Base-by-base conservation (phyloP, 805 yeast species). In the Wickerhamiella spandovensis region DNA sequence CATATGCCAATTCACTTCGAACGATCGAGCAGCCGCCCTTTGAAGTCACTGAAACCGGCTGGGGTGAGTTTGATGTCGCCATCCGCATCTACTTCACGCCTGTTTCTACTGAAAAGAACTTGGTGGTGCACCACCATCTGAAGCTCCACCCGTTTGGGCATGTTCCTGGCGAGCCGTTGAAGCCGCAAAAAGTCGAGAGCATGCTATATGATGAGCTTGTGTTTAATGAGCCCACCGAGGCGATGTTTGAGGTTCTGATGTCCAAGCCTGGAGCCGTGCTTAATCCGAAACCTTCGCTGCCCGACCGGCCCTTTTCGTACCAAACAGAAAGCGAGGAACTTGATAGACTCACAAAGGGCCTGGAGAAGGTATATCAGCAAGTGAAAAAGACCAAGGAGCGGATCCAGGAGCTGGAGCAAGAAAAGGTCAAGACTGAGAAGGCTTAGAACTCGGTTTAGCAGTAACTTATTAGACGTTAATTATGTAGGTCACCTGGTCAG, bases 61-160 rank as follows among this genome's bases (percentile, higher is more conserved):
- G 99, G 99, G 99, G 99, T 57, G 99, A 92, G 65, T 92, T 92
- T 66, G 99, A 92, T 61, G 83, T 92, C 54, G 78, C 84, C 37
- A 81, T 92, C 50, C 85, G 89, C 62, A 77, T 92, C 17, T 89
- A 81, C 64, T 92, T 92, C 65, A 81, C 80, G 38, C 75, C 81
- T n/a, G 95, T 85, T 28, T 82, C 94, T 15, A 82, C 81, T 57
- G 98, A 92, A 62, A 92, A 92, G 69, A 81, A 84, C 65, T 69
- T 92, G 45, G 83, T 81, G 42, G 71, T 92, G 47, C 85, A 87
- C 62, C 98, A 92, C 63, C 95, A 85, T 55, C 70, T 92, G 58
- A 86, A 89, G 64, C 72, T 92, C 32, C 98, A 92, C 69, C 97
- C 97, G 0, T 92, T 84, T 63, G 80, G 61, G 50, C 51, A 49